Conservation (phyloP, 352 stramenopile genomes). For the Phytophthora ohioensis region DNA sequence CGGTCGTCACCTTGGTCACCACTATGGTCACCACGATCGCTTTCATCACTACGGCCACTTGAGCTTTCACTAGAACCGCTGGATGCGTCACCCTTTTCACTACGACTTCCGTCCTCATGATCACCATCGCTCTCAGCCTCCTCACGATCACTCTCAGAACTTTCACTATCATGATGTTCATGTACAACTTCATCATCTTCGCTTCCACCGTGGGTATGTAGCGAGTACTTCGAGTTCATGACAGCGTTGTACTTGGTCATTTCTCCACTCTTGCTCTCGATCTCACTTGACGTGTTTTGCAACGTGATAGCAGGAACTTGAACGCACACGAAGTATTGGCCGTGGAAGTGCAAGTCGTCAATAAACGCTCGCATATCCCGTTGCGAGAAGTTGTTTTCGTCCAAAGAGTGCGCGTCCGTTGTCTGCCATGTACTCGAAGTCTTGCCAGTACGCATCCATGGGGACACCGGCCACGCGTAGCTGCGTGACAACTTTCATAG, state of each 20-base stretch:
- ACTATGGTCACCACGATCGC: not conserved
- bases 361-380: constrained; percentile 62
- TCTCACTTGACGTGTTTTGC: constrained; percentile 25
- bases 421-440: constrained; percentile 60
- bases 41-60: constrained; percentile 8
- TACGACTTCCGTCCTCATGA: not conserved
- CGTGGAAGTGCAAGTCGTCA: constrained; percentile 83
- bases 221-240: not conserved
- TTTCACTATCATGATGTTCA: not conserved
- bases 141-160: not conserved
- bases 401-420: constrained; percentile 59
- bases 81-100: not conserved
- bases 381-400: constrained; percentile 60
- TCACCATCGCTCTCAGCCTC: not conserved
- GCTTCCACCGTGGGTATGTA: not conserved
- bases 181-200: constrained; percentile 1
- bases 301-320: constrained; percentile 70
- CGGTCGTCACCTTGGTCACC: not conserved
- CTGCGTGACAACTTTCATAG: constrained; percentile 36
- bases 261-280: not conserved
- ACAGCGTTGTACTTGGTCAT: constrained; percentile 20
- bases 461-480: constrained; percentile 62
- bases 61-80: constrained; percentile 1
- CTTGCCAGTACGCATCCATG: constrained; percentile 85
- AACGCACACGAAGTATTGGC: constrained; percentile 79